Base-by-base conservation (phyloP, 1,284 basidiomycete genomes). In the Austroboletus niveus region DNA sequence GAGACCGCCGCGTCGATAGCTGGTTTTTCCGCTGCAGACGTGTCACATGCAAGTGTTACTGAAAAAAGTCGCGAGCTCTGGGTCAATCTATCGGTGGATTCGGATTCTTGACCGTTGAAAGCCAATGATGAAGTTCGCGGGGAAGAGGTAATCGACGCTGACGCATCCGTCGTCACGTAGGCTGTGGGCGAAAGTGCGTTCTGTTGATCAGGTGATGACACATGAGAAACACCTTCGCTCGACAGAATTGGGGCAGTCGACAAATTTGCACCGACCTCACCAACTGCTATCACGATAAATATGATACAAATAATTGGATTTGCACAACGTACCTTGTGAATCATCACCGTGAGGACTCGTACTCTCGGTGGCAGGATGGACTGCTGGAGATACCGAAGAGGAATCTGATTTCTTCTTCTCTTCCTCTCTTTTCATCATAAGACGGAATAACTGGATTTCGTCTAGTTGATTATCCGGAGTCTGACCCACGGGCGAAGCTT, bases 371-470 rank as follows among this genome's bases (percentile, higher is more conserved):
- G 47, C 39, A 44, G 42, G 41, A 24, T 44, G 45, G 24, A 29
- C 38, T 32, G 20, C 36, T 30, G 45, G 40, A 32, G 46, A 30
- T 7, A 46, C 41, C 24, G 45, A 29, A 32, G 56, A 54, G 14
- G 57, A 55, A 17, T 77, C 79, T 6, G 60, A 60, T 57, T 76
- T 78, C 61, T 81, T 85, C 69, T 85, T 88, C 59, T 87, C 83
- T 55, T 87, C 84, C 60, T 91, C 90, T 57, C 82, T 76, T 68
- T 87, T 88, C 88, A 94, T 93, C 75, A 92, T 76, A 61, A 89
- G 65, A 62, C 87, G 89, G 79, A 94, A 93, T 34, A 89, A 72
- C 60, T 93, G 90, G 41, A 94, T 93, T 68, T 92, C 90, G 66
- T 94, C 90, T 54, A 92, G 68, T 12, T 72, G 76, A 39, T 66